Evolutionary conservation across 83 land plant species (phyloP).

Genomic region (Thuja plicata): DNA sequence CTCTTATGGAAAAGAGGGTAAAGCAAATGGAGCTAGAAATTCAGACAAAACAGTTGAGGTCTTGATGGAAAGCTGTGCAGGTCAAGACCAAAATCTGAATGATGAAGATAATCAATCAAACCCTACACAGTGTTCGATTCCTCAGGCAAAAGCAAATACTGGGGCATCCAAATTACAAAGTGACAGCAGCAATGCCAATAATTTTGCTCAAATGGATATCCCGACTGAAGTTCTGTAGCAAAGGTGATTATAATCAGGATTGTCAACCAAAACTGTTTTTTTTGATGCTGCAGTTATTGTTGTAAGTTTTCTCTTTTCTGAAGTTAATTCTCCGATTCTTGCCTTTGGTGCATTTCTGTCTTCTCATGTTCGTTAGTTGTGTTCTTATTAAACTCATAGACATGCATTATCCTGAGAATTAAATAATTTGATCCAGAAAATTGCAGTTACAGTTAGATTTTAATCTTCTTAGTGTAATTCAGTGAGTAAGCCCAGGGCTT

Average conservation of each 20-base stretch:
- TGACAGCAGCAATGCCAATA: not conserved
- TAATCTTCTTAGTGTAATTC: not conserved
- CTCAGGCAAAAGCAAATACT: not conserved
- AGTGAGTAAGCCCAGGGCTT: not conserved
- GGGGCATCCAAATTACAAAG: not conserved
- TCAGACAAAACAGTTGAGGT: not conserved
- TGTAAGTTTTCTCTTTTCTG: not conserved
- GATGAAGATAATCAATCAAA: not conserved
- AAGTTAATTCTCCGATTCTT: not conserved
- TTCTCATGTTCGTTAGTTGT: slow-evolving; percentile 6
- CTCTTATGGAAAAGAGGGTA: not conserved
- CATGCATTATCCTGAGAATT: not conserved
- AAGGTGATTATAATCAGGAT: slow-evolving; percentile 10
- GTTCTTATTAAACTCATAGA: not conserved
- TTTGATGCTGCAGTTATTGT: not conserved
- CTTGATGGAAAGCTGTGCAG: not conserved
- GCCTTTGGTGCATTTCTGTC: not conserved
- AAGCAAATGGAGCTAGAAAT: slow-evolving; percentile 5
- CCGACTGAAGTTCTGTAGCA: not conserved
- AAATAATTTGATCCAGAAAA: not conserved
- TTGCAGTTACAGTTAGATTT: not conserved
- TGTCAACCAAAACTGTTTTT: not conserved
- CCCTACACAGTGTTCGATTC: not conserved
- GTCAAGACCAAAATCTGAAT: not conserved
- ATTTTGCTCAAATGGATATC: not conserved